These are phyloP conservation scores for Parastagonospora avenae DNA, from an alignment of 2,329 filamentous ascomycete genomes.

Conservation along the genomic window DNA sequence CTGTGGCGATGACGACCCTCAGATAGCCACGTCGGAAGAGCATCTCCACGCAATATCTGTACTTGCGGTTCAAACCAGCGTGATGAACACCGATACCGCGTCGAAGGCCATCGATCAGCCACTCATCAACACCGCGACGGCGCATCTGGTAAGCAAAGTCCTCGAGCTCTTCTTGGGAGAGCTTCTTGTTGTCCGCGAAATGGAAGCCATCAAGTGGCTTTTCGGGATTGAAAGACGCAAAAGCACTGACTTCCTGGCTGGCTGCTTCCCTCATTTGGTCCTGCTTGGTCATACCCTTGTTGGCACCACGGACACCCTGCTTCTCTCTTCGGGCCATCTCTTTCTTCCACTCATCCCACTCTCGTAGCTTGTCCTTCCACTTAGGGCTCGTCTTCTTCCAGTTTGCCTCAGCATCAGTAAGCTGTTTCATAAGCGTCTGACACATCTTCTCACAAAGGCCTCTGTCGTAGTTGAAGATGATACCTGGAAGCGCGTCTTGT, in stretches of 20 bases:
- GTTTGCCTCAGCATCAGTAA: slow-evolving; percentile 59
- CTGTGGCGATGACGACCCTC: slow-evolving; percentile 74
- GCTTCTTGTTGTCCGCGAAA: slow-evolving; percentile 67
- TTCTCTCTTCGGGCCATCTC: slow-evolving; percentile 51
- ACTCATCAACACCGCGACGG: slow-evolving; percentile 56
- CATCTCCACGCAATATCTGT: slow-evolving; percentile 75
- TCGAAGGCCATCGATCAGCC: slow-evolving; percentile 64
- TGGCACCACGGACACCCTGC: slow-evolving; percentile 52
- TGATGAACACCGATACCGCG: slow-evolving; percentile 79
- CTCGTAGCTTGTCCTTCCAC: slow-evolving; percentile 66
- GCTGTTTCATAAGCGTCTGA: slow-evolving; percentile 55
- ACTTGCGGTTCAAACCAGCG: slow-evolving; percentile 77
- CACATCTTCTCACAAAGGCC: slow-evolving; percentile 66
- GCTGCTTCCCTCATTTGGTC: slow-evolving; percentile 64
- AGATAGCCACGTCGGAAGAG: slow-evolving; percentile 75
- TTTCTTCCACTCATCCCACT: slow-evolving; percentile 64
- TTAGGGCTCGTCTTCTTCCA: slow-evolving; percentile 63
- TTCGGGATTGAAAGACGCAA: slow-evolving; percentile 70
- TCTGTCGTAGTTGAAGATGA: slow-evolving; percentile 80
- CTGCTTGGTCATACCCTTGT: slow-evolving; percentile 58
- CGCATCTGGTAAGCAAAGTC: slow-evolving; percentile 59
- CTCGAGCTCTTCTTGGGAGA: slow-evolving; percentile 64
- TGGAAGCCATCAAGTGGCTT: slow-evolving; percentile 67
- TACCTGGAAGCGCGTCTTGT: slow-evolving; percentile 70
- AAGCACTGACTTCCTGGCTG: slow-evolving; percentile 60